These are phyloP conservation scores for Penicillium bovifimosum DNA, from an alignment of 495 filamentous ascomycete species.

Conservation along the genomic window DNA sequence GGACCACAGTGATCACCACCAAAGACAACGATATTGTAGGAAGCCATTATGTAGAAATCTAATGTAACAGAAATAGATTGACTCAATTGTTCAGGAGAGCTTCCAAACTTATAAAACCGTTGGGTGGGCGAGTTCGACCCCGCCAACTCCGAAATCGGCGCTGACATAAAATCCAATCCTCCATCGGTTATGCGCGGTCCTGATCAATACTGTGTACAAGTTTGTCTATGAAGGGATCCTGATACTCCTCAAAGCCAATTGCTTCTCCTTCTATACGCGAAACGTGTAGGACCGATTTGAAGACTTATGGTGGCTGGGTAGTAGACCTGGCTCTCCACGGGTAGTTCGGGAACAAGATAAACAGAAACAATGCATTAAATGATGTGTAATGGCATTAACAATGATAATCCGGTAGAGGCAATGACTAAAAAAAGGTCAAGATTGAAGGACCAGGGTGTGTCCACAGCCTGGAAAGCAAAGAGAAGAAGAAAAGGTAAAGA, in stretches of 20 bases:
- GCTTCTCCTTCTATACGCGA: too few relatives aligned
- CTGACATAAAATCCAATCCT: slow-evolving; percentile 3
- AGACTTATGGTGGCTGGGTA: too few relatives aligned
- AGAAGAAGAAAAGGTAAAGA: slow-evolving; percentile 5
- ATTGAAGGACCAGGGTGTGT: slow-evolving; percentile 10
- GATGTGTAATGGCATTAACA: slow-evolving; percentile 19
- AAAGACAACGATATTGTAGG: slow-evolving; percentile 63
- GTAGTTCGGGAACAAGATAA: background rate
- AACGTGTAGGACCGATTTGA: too few relatives aligned
- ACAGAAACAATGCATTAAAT: slow-evolving; percentile 30
- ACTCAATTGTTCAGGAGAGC: slow-evolving; percentile 16
- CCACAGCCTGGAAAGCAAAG: slow-evolving; percentile 1
- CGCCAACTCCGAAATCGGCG: slow-evolving; percentile 30
- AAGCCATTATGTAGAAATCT: slow-evolving; percentile 32
- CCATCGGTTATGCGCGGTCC: slow-evolving; percentile 4
- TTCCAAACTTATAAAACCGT: slow-evolving; percentile 22
- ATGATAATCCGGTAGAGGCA: slow-evolving; percentile 8
- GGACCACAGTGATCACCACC: slow-evolving; percentile 92
- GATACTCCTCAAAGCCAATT: too few relatives aligned
- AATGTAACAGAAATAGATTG: slow-evolving; percentile 3
- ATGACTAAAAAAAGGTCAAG: slow-evolving; percentile 10
- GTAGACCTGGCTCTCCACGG: background rate
- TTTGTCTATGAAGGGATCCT: too few relatives aligned
- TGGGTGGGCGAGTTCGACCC: slow-evolving; percentile 24
- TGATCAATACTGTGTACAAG: too few relatives aligned